Evolutionary conservation across 2,329 filamentous ascomycete species (phyloP).

Genomic region (Stagonosporopsis vannaccii): DNA sequence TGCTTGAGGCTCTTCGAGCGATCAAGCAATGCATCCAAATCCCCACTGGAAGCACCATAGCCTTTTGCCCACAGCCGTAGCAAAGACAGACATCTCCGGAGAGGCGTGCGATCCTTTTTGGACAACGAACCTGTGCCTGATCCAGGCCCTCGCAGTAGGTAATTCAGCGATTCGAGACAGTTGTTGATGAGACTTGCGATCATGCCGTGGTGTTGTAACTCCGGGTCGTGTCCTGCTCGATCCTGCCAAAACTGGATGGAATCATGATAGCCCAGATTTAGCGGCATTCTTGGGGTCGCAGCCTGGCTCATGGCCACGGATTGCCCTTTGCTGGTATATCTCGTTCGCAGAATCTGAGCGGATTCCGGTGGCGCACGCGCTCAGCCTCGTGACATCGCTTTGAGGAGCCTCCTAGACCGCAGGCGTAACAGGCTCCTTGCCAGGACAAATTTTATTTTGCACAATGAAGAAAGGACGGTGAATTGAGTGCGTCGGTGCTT

Average conservation of each 20-base stretch:
- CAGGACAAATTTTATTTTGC: too few species aligned
- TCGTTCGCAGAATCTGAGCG: background rate
- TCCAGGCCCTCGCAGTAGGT: background rate
- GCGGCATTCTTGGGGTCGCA: background rate
- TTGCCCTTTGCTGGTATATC: background rate
- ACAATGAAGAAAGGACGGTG: background rate
- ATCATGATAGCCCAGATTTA: background rate
- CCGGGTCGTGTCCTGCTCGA: background rate
- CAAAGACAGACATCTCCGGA: conserved; percentile 19
- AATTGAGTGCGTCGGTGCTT: background rate
- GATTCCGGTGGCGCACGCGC: background rate
- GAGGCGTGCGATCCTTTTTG: conserved; percentile 7
- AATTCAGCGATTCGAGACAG: conserved; percentile 11
- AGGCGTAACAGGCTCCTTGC: background rate
- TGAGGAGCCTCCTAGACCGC: background rate
- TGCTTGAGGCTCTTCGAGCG: conserved; percentile 20
- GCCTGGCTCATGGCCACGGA: background rate
- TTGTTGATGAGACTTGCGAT: conserved; percentile 9
- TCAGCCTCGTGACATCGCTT: background rate
- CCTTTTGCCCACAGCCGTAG: conserved; percentile 30
- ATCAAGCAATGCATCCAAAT: conserved; percentile 26
- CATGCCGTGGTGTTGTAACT: conserved; percentile 12
- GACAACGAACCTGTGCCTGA: background rate
- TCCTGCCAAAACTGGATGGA: conserved; percentile 14
- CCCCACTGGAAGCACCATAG: conserved; percentile 18